Percentiles rank a stretch among this genome's conserved stretches.
Conservation (phyloP, 1,284 basidiomycete genomes). For the Mycena citricolor region DNA sequence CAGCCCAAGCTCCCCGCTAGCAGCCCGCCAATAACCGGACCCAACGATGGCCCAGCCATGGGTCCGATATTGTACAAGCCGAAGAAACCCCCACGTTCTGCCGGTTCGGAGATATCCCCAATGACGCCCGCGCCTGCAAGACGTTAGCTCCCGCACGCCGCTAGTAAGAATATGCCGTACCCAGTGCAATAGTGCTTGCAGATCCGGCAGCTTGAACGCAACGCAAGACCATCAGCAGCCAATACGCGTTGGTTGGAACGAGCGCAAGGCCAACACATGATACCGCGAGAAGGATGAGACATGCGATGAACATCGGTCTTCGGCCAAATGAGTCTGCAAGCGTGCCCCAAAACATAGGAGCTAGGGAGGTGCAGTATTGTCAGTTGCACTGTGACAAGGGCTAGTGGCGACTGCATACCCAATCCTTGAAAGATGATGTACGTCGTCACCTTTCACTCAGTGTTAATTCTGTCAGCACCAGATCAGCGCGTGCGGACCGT, state of each 20-base stretch:
- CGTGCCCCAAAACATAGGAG: constrained; percentile 64
- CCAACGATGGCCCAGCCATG: constrained; percentile 49
- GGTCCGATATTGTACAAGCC: constrained; percentile 49
- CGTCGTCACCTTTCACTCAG: constrained; percentile 53
- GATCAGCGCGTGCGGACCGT: constrained; percentile 39
- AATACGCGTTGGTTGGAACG: constrained; percentile 59
- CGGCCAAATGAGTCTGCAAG: constrained; percentile 58
- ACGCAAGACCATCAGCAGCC: constrained; percentile 60
- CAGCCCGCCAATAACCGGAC: constrained; percentile 59
- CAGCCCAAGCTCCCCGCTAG: constrained; percentile 61
- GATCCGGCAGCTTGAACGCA: constrained; percentile 62
- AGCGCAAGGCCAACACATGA: constrained; percentile 62
- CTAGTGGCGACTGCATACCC: constrained; percentile 38
- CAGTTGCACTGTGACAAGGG: background rate
- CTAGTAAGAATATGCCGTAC: constrained; percentile 27
- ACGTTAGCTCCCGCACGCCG: too few relatives aligned
- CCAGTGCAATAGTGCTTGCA: constrained; percentile 59
- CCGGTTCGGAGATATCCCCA: constrained; percentile 52
- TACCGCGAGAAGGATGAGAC: constrained; percentile 48
- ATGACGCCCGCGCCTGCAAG: constrained; percentile 53
- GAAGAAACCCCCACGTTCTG: constrained; percentile 53
- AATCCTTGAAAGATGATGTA: constrained; percentile 79
- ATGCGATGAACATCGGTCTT: constrained; percentile 52
- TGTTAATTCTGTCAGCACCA: background rate
- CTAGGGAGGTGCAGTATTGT: constrained; percentile 30